Conservation (phyloP, 169 alveolate species). For the Theileria annulata region DNA sequence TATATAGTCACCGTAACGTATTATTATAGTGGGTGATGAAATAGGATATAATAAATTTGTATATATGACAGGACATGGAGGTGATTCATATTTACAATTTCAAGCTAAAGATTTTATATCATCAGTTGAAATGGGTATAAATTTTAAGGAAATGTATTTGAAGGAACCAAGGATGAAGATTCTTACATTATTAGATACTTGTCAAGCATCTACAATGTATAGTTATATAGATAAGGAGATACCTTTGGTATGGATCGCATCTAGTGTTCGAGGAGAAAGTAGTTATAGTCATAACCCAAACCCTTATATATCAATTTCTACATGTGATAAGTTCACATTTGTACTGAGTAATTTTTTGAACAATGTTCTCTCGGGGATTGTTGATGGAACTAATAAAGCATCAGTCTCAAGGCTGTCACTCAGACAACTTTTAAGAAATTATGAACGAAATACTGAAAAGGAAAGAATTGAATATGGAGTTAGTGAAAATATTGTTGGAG, state of each 20-base stretch:
- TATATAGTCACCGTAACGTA: slow-evolving; percentile 24
- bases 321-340: slow-evolving; percentile 74
- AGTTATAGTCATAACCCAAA: slow-evolving; percentile 74
- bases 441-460: slow-evolving; percentile 39
- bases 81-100: slow-evolving; percentile 74
- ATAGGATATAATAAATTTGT: slow-evolving; percentile 58
- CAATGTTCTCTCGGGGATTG: slow-evolving; percentile 46
- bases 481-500: slow-evolving; percentile 8
- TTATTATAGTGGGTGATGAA: slow-evolving; percentile 5
- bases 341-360: slow-evolving; percentile 56
- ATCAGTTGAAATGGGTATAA: slow-evolving; percentile 65
- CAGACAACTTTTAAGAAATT: slow-evolving; percentile 39
- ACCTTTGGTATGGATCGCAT: slow-evolving; percentile 71
- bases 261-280: slow-evolving; percentile 66
- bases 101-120: slow-evolving; percentile 73
- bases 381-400: slow-evolving; percentile 44
- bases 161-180: slow-evolving; percentile 67
- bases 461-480: slow-evolving; percentile 40
- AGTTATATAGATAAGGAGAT: slow-evolving; percentile 38
- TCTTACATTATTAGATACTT: slow-evolving; percentile 71
- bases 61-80: slow-evolving; percentile 81
- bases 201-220: slow-evolving; percentile 76
- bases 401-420: slow-evolving; percentile 53
- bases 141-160: slow-evolving; percentile 68
- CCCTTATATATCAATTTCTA: slow-evolving; percentile 70